These are phyloP conservation scores for Davidsoniella eucalypti DNA, from an alignment of 2,329 filamentous ascomycete species.

Conservation along the genomic window DNA sequence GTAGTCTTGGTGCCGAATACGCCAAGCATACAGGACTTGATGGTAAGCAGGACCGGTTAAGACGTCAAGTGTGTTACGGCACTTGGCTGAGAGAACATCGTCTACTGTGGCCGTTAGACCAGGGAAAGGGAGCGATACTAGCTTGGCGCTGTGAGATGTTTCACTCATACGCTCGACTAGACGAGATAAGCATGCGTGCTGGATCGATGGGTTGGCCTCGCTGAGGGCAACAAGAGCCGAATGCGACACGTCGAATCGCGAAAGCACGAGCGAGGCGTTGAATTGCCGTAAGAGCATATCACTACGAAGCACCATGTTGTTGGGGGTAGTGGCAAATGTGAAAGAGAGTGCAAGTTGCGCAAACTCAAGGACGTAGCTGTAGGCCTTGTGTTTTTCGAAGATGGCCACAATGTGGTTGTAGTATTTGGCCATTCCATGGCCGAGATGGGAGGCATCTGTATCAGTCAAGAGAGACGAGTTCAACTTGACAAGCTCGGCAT, in stretches of 20 bases:
- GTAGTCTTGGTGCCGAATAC: conserved; percentile 70
- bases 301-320: conserved; percentile 24
- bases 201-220: conserved; percentile 44
- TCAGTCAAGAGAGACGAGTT: conserved; percentile 5
- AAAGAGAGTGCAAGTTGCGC: conserved; percentile 59
- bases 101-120: conserved; percentile 67
- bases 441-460: conserved; percentile 44
- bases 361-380: conserved; percentile 73
- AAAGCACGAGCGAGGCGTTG: conserved; percentile 61
- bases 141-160: conserved; percentile 44
- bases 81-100: conserved; percentile 55
- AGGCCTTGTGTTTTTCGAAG: conserved; percentile 62
- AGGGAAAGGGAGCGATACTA: conserved; percentile 65
- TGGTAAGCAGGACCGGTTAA: conserved; percentile 61
- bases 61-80: conserved; percentile 51
- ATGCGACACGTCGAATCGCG: conserved; percentile 70
- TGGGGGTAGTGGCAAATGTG: conserved; percentile 19
- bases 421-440: conserved; percentile 65
- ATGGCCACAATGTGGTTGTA: conserved; percentile 73
- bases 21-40: conserved; percentile 81
- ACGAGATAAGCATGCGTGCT: conserved; percentile 52
- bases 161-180: conserved; percentile 56
- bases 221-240: conserved; percentile 58
- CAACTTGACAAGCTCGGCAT: conserved; percentile 28
- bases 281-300: conserved; percentile 76